Conservation (phyloP, 768 basidiomycete genomes). For the Dacryopinax primogenitus region DNA sequence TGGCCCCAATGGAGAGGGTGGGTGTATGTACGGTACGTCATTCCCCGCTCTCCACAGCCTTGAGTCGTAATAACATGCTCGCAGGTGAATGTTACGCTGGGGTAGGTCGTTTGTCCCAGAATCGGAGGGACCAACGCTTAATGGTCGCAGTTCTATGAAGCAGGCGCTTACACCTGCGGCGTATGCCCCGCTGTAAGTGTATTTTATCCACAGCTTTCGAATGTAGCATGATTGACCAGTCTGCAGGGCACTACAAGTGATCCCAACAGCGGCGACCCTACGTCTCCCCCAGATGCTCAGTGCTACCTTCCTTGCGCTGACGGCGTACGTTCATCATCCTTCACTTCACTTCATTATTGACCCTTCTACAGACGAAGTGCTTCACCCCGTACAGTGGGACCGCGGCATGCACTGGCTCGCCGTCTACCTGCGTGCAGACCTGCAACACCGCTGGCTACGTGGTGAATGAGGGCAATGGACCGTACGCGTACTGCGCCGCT, state of each 20-base stretch:
- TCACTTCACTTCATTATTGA: not conserved
- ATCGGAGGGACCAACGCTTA: not conserved
- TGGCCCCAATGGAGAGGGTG: not conserved
- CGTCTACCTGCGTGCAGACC: not conserved
- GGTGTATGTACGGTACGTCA: not conserved
- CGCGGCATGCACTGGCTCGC: not conserved
- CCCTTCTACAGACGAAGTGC: not conserved
- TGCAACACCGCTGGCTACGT: not conserved
- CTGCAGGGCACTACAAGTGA: not conserved
- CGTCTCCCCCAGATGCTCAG: not conserved
- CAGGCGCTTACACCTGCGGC: not conserved
- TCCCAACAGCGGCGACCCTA: not conserved
- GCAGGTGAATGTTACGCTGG: not conserved
- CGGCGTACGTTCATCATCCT: not conserved
- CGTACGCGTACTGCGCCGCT: slow-evolving; percentile 1
- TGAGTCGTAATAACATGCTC: not conserved
- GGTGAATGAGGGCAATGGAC: not conserved
- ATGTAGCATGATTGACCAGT: not conserved
- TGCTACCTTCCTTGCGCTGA: slow-evolving; percentile 5
- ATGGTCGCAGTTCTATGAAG: not conserved
- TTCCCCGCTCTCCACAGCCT: no score
- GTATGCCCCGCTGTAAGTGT: not conserved
- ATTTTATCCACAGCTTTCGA: not conserved
- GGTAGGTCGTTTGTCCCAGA: not conserved
- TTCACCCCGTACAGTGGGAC: not conserved